Base-by-base conservation (phyloP, 257 asterid genomes). In the Voacanga thouarsii region DNA sequence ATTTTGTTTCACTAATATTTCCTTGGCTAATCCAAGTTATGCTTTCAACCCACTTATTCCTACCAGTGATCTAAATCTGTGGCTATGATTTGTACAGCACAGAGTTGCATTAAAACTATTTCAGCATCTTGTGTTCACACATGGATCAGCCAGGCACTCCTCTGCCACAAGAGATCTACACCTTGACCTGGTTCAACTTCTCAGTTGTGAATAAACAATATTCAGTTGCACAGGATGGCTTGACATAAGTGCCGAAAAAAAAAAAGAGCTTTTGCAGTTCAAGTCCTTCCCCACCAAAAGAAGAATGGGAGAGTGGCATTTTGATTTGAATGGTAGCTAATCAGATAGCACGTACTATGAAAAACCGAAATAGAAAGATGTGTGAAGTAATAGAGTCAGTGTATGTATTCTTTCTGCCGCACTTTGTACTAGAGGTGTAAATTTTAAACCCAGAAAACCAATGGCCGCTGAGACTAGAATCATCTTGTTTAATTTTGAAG, bases 11-110 rank as follows among this genome's bases (percentile, higher is more conserved):
- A 28, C 64, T n/a, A n/a, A n/a, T 59, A n/a, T 24, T 78, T 80
- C 24, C 50, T 47, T 44, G 28, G 64, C 64, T 59, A 74, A 67
- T 21, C 44, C 15, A 67, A 3, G 1, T 71, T 68, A 28, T 44
- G 61, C 59, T 81, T 64, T 41, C 41, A 43, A n/a, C 12, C 59
- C 75, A 77, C 63, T 79, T 26, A 76, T 33, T 57, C 21, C 82
- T 67, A 8, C 75, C 91, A 96, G 99, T 82, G 99, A 90, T 55
- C 98, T 98, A 37, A 96, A 90, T 77, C 77, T 90, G 85, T 95
- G 99, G 16, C 99, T 98, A 37, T 93, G 97, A 12, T 96, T 96
- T 75, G 96, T 91, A 0, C 94, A 96, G 85, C 96, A 93, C 45
- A 78, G 92, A 44, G 93, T 89, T 85, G 98, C 98, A 28, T 82